These are phyloP conservation scores for Fragilaria radians DNA, from an alignment of 108 stramenopile species.

Conservation along the genomic window DNA sequence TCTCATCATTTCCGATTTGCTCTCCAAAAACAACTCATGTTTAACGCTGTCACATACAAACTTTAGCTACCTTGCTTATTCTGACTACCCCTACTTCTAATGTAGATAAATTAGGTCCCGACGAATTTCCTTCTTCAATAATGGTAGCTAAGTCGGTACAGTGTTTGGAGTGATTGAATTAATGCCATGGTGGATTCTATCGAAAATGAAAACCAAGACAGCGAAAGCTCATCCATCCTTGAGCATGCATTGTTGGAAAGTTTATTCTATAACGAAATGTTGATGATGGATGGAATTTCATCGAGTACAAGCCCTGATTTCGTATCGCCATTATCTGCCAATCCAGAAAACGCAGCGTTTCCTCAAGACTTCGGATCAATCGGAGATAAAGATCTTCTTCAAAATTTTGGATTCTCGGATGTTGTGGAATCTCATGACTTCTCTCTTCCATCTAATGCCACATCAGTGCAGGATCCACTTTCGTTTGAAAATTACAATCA, in stretches of 20 bases:
- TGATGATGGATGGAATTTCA: constrained; percentile 29
- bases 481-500: neutral
- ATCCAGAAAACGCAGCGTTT: neutral
- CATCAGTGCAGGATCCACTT: neutral
- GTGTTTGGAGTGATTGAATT: too few species aligned
- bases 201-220: too few species aligned
- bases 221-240: constrained; percentile 7
- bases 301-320: constrained; percentile 5
- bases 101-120: too few species aligned
- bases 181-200: too few species aligned
- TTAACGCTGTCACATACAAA: too few species aligned
- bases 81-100: too few species aligned
- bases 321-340: neutral
- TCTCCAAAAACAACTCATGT: too few species aligned
- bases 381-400: constrained; percentile 33
- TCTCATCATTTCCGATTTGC: too few species aligned
- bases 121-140: too few species aligned
- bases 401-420: constrained; percentile 32
- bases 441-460: neutral
- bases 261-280: constrained; percentile 66
- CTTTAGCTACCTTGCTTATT: too few species aligned
- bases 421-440: neutral
- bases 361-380: constrained; percentile 6
- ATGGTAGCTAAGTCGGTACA: too few species aligned
- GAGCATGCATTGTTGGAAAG: constrained; percentile 51